phyloP scores from a whole-genome alignment of 331 rosid genomes.

The Phaseolus coccineus region DNA sequence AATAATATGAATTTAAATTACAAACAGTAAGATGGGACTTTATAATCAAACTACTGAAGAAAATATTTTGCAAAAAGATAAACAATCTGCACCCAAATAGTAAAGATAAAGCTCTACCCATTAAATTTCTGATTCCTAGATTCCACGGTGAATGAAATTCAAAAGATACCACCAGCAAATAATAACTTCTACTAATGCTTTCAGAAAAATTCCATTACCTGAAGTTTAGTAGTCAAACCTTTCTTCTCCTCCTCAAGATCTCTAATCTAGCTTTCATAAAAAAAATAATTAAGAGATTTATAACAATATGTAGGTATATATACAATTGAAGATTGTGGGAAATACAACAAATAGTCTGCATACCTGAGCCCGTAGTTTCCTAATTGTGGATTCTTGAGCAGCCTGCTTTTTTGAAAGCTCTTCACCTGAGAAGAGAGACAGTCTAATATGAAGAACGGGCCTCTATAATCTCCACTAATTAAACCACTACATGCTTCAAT shows the following conservation, averaged over 20 bases:
- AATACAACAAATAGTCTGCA: constrained; percentile 37
- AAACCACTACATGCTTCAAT: constrained; percentile 29
- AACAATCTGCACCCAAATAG: constrained; percentile 11
- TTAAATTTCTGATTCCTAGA: constrained; percentile 28
- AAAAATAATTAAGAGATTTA: constrained; percentile 44
- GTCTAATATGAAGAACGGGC: constrained; percentile 26
- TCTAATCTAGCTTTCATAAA: constrained; percentile 89
- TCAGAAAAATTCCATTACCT: constrained; percentile 64
- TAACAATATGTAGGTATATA: constrained; percentile 38
- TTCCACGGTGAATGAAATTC: constrained; percentile 15
- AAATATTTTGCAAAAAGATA: neutral
- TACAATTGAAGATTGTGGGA: constrained; percentile 37
- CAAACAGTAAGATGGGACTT: constrained; percentile 22
- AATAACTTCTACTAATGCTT: constrained; percentile 15
- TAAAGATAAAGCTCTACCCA: constrained; percentile 34
- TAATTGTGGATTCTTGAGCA: constrained; percentile 87
- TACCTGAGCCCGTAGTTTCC: constrained; percentile 97
- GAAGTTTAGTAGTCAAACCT: constrained; percentile 86
- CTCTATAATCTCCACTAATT: constrained; percentile 9
- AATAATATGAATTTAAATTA: constrained; percentile 24
- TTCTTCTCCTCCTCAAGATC: constrained; percentile 99
- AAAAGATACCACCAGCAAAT: constrained; percentile 24
- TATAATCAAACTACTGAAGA: constrained; percentile 11
- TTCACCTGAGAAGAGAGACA: constrained; percentile 73
- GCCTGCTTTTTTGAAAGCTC: constrained; percentile 99